Percentiles rank a stretch among this genome's conserved stretches.
Conservation (phyloP, 108 stramenopile species). For the Fistulifera pelliculosa region DNA sequence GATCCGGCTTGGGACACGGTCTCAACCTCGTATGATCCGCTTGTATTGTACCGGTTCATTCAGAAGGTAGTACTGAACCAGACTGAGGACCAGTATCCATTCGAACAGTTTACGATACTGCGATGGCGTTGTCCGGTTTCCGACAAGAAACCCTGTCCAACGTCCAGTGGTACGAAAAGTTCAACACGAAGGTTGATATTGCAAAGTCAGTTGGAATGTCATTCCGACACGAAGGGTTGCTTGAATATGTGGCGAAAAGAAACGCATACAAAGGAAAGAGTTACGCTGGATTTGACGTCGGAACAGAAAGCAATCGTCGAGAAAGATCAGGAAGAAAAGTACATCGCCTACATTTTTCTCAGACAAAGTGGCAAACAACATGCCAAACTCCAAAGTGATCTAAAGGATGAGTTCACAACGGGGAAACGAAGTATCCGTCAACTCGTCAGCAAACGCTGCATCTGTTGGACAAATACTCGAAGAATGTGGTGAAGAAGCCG, state of each 20-base stretch:
- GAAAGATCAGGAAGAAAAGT: conserved; percentile 1
- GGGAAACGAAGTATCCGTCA: conserved; percentile 4
- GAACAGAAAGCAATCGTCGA: neutral
- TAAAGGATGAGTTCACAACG: conserved; percentile 14
- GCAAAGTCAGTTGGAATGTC: conserved; percentile 4
- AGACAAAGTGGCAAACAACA: conserved; percentile 13
- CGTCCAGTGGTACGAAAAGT: conserved; percentile 9
- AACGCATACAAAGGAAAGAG: neutral
- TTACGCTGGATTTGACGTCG: too few relatives aligned
- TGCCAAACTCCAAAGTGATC: conserved; percentile 1
- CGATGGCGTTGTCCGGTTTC: neutral
- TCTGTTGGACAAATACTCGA: conserved; percentile 13
- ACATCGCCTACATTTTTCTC: conserved; percentile 8
- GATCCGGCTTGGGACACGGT: conserved; percentile 7
- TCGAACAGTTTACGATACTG: too few relatives aligned
- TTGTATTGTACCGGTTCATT: conserved; percentile 1
- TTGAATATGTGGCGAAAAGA: conserved; percentile 5
- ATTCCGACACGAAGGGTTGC: conserved; percentile 5
- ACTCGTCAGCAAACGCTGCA: conserved; percentile 6
- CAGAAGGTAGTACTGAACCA: neutral
- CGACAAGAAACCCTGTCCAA: conserved; percentile 7
- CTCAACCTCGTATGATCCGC: conserved; percentile 7
- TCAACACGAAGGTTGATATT: conserved; percentile 11
- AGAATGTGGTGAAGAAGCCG: neutral
- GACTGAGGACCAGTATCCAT: conserved; percentile 9